Evolutionary conservation across 495 filamentous ascomycete genomes (phyloP).

Genomic region (Tuber umbilicatum): DNA sequence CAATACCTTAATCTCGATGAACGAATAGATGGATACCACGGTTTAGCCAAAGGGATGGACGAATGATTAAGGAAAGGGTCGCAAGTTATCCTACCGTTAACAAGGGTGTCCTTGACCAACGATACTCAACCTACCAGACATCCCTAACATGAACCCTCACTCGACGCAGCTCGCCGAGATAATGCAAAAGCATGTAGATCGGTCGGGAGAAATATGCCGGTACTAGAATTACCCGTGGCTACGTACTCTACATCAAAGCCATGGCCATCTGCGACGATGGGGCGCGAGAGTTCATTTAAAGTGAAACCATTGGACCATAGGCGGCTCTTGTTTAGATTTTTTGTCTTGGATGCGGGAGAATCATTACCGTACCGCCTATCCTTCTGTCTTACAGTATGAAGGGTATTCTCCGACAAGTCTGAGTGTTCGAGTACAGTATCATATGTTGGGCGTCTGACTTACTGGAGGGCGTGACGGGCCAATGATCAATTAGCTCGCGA

Average conservation of each 20-base stretch:
- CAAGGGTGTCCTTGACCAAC: neutral
- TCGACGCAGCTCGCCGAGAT: neutral
- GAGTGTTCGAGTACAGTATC: neutral
- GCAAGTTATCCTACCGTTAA: neutral
- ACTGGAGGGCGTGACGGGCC: neutral
- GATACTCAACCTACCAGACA: neutral
- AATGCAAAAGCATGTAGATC: neutral
- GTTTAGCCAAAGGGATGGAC: neutral
- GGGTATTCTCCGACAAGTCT: neutral
- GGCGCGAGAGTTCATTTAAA: neutral
- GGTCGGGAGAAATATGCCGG: conserved; percentile 2
- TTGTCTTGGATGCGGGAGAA: neutral
- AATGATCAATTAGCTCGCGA: conserved; percentile 1
- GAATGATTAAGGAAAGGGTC: neutral
- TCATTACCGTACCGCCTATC: neutral
- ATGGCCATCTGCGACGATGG: neutral
- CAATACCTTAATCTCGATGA: neutral
- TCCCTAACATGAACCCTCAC: neutral
- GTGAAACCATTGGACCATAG: neutral
- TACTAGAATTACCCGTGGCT: neutral
- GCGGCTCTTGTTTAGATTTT: neutral
- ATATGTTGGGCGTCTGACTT: neutral
- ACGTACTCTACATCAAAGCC: neutral
- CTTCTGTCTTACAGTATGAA: neutral
- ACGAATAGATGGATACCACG: neutral